A percentile compares a stretch with the other conserved stretches of the same genome.
These are phyloP conservation scores for Populus tremula DNA, from an alignment of 345 rosid species.

Conservation along the genomic window DNA sequence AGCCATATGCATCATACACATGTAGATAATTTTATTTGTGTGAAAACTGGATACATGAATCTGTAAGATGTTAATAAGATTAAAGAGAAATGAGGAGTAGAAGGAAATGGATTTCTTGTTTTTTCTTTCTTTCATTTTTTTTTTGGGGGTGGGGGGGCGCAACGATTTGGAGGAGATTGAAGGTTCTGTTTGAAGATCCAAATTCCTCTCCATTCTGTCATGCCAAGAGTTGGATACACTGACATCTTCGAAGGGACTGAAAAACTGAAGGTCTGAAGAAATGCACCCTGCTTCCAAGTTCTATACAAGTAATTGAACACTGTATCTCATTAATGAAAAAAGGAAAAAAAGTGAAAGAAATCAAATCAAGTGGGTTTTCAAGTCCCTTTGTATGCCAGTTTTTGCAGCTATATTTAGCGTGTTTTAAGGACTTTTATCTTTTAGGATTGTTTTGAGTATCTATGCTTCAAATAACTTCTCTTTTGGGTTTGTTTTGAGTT, in stretches of 20 bases:
- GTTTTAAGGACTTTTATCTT: not conserved
- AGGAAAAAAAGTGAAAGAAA: not conserved
- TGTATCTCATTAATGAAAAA: not conserved
- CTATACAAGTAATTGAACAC: not conserved
- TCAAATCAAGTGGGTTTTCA: not conserved
- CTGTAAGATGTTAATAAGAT: not conserved
- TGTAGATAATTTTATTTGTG: not conserved
- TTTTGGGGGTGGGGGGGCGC: not conserved
- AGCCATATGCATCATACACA: not conserved
- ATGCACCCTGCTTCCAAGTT: not conserved
- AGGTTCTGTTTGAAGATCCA: not conserved
- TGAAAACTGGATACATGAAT: not conserved
- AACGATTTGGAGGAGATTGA: too few species aligned
- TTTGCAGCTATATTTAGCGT: not conserved
- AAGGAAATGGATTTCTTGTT: not conserved
- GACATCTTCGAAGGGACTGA: not conserved
- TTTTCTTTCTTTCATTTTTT: not conserved
- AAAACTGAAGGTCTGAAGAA: not conserved
- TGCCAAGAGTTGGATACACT: not conserved
- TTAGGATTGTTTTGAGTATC: not conserved
- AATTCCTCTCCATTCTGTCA: not conserved
- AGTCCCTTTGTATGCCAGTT: not conserved
- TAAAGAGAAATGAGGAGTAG: not conserved
- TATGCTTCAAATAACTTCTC: slow-evolving; percentile 14
- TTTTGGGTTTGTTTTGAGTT: not conserved